phyloP scores from a whole-genome alignment of 1,284 basidiomycete genomes.

The Apiotrichum domesticum region DNA sequence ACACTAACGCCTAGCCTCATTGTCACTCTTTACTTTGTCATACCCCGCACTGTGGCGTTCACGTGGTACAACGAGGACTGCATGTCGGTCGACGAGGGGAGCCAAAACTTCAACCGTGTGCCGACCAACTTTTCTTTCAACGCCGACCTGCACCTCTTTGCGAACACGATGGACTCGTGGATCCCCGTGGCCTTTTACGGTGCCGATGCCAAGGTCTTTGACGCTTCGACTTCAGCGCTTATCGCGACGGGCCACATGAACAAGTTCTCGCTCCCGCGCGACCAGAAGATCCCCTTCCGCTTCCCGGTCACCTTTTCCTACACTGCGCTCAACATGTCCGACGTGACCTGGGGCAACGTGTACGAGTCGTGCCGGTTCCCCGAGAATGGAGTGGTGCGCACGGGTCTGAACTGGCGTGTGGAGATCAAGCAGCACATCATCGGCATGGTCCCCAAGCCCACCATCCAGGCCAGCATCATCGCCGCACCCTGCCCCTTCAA shows the following conservation, averaged over 20 bases:
- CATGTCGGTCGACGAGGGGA: constrained; percentile 57
- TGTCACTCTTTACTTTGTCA: constrained; percentile 63
- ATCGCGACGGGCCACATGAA: constrained; percentile 63
- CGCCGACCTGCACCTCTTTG: constrained; percentile 61
- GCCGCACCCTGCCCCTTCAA: constrained; percentile 70
- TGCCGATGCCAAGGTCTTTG: constrained; percentile 55
- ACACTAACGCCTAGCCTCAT: constrained; percentile 52
- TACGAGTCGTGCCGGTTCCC: constrained; percentile 69
- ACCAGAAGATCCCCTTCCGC: constrained; percentile 56
- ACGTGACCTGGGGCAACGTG: constrained; percentile 73
- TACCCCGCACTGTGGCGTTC: constrained; percentile 71
- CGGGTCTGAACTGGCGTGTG: constrained; percentile 63
- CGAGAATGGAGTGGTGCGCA: constrained; percentile 55
- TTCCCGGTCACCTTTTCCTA: constrained; percentile 77
- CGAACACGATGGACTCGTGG: constrained; percentile 65
- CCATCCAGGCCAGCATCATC: constrained; percentile 56
- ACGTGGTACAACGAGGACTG: constrained; percentile 57
- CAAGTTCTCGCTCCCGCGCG: constrained; percentile 57
- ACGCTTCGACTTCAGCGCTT: constrained; percentile 57
- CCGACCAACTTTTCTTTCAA: constrained; percentile 83
- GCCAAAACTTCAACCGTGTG: constrained; percentile 57
- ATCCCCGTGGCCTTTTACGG: constrained; percentile 65
- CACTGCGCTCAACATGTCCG: constrained; percentile 67
- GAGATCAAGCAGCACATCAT: constrained; percentile 62
- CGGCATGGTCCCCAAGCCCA: constrained; percentile 58